Percentiles rank a stretch among this genome's conserved stretches.
Evolutionary conservation across 2,329 filamentous ascomycete genomes (phyloP).

Genomic region (Trichophyton benhamiae): DNA sequence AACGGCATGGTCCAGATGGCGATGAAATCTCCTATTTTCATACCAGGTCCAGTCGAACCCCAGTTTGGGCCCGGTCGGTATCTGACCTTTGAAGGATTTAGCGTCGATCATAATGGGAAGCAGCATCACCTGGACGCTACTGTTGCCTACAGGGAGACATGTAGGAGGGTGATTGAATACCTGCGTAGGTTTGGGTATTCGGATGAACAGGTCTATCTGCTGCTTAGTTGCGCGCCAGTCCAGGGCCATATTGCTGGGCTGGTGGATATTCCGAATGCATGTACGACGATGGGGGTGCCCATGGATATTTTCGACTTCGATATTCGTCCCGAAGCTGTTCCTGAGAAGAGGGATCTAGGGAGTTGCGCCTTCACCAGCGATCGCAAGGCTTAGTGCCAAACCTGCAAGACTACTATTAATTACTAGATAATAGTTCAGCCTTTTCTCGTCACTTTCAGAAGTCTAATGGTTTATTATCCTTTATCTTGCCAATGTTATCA

Average conservation of each 20-base stretch:
- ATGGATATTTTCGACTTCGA: conserved; percentile 96
- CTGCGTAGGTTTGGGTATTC: conserved; percentile 57
- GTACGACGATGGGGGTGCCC: conserved; percentile 74
- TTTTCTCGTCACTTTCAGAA: neutral
- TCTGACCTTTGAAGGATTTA: conserved; percentile 82
- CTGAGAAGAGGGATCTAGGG: conserved; percentile 55
- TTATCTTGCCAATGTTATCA: neutral
- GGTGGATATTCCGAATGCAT: conserved; percentile 83
- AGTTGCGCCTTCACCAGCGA: conserved; percentile 51
- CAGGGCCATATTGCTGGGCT: conserved; percentile 82
- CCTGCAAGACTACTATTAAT: no score
- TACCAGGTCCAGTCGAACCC: conserved; percentile 76
- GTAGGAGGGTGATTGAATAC: conserved; percentile 66
- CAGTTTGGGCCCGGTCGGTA: conserved; percentile 73
- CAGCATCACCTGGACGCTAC: conserved; percentile 83
- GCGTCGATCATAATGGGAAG: conserved; percentile 74
- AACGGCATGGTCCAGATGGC: conserved; percentile 60
- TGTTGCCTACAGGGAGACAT: conserved; percentile 74
- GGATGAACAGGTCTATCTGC: conserved; percentile 71
- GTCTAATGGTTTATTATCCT: neutral
- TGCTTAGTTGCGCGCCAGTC: conserved; percentile 74
- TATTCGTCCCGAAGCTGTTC: conserved; percentile 55
- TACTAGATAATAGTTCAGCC: neutral
- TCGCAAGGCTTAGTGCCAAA: neutral
- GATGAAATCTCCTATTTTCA: conserved; percentile 73